Evolutionary conservation across 805 yeast genomes (phyloP).

Genomic region (Ogataea trehaloabstinens): DNA sequence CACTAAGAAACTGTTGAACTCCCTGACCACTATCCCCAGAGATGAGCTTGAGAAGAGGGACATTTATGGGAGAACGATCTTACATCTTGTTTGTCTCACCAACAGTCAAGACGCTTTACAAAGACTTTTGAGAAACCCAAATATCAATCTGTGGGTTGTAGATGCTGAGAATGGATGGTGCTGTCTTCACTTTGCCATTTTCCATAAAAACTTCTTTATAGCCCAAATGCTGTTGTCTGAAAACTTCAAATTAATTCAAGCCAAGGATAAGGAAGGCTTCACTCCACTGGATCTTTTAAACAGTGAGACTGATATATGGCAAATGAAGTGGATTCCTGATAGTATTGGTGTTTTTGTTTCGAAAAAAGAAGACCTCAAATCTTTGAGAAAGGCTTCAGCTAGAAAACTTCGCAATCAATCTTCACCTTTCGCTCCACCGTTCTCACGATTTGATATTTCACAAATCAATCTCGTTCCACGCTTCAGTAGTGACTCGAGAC

Average conservation of each 20-base stretch:
- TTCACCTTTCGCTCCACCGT: not conserved
- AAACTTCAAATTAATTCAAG: conserved; percentile 37
- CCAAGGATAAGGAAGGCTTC: conserved; percentile 66
- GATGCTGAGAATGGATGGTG: conserved; percentile 85
- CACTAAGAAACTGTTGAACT: conserved; percentile 17
- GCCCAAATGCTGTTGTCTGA: conserved; percentile 41
- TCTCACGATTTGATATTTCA: conserved; percentile 3
- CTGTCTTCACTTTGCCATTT: conserved; percentile 69
- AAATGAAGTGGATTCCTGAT: conserved; percentile 32
- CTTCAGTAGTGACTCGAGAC: conserved; percentile 4
- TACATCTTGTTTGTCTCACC: conserved; percentile 54
- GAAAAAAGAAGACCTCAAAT: not conserved
- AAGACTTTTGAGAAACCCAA: conserved; percentile 46
- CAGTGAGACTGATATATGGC: conserved; percentile 42
- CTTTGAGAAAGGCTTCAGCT: conserved; percentile 32
- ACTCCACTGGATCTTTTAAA: conserved; percentile 70
- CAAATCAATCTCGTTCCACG: conserved; percentile 33
- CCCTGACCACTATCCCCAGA: conserved; percentile 30
- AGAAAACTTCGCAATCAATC: not conserved
- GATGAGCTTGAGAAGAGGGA: conserved; percentile 52
- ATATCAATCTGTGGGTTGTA: conserved; percentile 41
- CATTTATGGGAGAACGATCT: conserved; percentile 60
- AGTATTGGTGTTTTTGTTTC: conserved; percentile 19
- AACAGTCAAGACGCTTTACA: conserved; percentile 48
- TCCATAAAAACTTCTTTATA: conserved; percentile 53